Evolutionary conservation across 2,329 filamentous ascomycete species (phyloP).

Genomic region (Ceratocystis alfenasii): DNA sequence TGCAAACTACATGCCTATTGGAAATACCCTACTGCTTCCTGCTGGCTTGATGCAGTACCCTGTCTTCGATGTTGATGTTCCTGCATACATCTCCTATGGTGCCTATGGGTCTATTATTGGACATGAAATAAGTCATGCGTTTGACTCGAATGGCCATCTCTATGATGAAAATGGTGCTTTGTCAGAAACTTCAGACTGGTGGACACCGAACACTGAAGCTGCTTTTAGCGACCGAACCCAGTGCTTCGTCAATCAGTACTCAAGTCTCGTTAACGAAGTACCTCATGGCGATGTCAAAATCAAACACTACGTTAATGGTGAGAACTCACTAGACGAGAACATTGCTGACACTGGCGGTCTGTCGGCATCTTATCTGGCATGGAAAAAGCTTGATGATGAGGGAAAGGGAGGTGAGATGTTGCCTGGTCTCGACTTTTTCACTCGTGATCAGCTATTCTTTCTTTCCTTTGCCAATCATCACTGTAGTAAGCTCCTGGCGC

Average conservation of each 20-base stretch:
- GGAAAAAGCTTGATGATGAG: constrained; percentile 45
- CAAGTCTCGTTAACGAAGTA: constrained; percentile 17
- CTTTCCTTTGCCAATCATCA: constrained; percentile 52
- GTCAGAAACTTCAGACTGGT: constrained; percentile 50
- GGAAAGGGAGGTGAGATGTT: constrained; percentile 40
- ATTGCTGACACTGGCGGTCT: constrained; percentile 60
- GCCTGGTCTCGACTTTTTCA: constrained; percentile 50
- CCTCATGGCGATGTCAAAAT: neutral
- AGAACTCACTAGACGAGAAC: constrained; percentile 55
- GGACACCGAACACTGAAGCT: constrained; percentile 47
- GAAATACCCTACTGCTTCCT: constrained; percentile 59
- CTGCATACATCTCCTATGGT: constrained; percentile 56
- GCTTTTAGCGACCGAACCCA: constrained; percentile 47
- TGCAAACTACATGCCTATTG: constrained; percentile 51
- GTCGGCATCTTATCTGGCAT: constrained; percentile 50
- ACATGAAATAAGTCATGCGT: constrained; percentile 59
- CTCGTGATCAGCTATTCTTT: constrained; percentile 59
- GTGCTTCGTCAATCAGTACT: constrained; percentile 59
- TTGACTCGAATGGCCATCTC: constrained; percentile 53
- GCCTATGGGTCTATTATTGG: constrained; percentile 55
- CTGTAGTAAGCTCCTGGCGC: constrained; percentile 53
- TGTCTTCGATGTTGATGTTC: constrained; percentile 50
- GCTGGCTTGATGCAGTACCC: constrained; percentile 60
- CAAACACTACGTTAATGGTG: constrained; percentile 52
- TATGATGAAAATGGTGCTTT: constrained; percentile 47